Evolutionary conservation across 768 basidiomycete genomes (phyloP), one percentile per base, ranked within the genome.

Genomic region (Lepiota venenata): DNA sequence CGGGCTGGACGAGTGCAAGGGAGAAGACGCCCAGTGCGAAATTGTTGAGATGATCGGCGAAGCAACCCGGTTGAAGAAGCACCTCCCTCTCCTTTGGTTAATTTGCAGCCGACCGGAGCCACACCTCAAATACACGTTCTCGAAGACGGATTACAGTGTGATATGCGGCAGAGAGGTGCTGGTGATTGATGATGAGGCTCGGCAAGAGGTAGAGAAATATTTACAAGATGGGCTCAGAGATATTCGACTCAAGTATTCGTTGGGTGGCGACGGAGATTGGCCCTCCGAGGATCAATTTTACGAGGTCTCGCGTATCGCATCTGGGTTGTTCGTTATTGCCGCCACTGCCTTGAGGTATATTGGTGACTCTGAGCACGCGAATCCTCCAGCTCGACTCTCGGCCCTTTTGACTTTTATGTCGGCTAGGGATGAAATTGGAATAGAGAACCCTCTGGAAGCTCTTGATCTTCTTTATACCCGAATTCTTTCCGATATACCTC

Each of bases 1-100:
- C 32, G 57, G 52, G 2, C 32, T 58, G 3, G 57, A 58, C 29
- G 57, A 58, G 36, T 58, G 57, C 37, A n/a, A 46, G 0, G 48
- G 47, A 3, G 27, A 21, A 4, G 20, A 44, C 1, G 18, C 36
- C 12, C 52, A 50, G 37, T 25, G 44, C 6, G 44, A 47, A 3
- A n/a, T 54, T 5, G 35, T 54, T 11, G 32, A 37, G 3, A 12
- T 53, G 2, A 36, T 47, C 14, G 46, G 32, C 16, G 46, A 35
- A 36, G 32, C 18, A 0, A 20, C 32, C 14, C n/a, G 15, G 3
- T 12, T 25, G 18, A 39, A 14, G 10, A 8, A 7, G 25, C 27
- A 35, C 5, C 44, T 46, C 14, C 52, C 52, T 16, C 27, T 53
- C 3, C 35, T 45, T 7, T 53, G 52, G 52, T 22, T 53, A 1